Evolutionary conservation across 2,329 filamentous ascomycete genomes (phyloP).

Genomic region (Xylariales sp.): DNA sequence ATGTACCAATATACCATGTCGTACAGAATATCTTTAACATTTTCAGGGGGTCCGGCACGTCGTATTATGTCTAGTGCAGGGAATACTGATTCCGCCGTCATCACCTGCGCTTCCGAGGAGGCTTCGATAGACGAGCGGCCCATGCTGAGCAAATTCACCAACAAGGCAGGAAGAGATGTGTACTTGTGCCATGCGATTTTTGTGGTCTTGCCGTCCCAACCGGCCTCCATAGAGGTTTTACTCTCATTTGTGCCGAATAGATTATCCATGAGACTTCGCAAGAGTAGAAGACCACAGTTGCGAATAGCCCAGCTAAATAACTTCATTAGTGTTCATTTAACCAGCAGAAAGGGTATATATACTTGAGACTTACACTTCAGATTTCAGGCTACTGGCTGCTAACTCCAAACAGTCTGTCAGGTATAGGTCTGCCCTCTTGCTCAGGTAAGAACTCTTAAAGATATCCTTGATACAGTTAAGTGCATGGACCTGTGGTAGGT

Average conservation of each 20-base stretch:
- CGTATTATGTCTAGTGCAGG: conserved; percentile 79
- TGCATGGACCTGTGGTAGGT: conserved; percentile 87
- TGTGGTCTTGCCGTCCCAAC: conserved; percentile 60
- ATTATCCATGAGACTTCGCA: conserved; percentile 78
- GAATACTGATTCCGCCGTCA: conserved; percentile 68
- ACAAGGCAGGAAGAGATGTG: conserved; percentile 57
- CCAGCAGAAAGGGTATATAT: background rate
- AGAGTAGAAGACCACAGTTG: conserved; percentile 86
- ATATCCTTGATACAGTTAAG: conserved; percentile 92
- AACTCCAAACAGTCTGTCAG: conserved; percentile 71
- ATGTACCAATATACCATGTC: conserved; percentile 58
- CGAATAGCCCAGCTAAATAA: conserved; percentile 76
- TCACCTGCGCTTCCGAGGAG: conserved; percentile 26
- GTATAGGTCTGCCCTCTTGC: conserved; percentile 68
- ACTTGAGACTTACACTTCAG: conserved; percentile 57
- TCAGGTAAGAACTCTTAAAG: conserved; percentile 76
- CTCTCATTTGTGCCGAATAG: conserved; percentile 73
- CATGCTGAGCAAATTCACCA: conserved; percentile 57
- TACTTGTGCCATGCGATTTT: conserved; percentile 69
- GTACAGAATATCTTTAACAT: conserved; percentile 50
- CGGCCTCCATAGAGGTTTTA: conserved; percentile 56
- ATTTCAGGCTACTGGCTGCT: conserved; percentile 75
- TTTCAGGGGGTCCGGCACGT: conserved; percentile 61
- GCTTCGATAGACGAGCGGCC: conserved; percentile 35
- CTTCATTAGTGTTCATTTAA: conserved; percentile 9